Evolutionary conservation across 2,329 filamentous ascomycete genomes (phyloP), one percentile per base, ranked within the genome.

Genomic region (Grosmannia penicillata): DNA sequence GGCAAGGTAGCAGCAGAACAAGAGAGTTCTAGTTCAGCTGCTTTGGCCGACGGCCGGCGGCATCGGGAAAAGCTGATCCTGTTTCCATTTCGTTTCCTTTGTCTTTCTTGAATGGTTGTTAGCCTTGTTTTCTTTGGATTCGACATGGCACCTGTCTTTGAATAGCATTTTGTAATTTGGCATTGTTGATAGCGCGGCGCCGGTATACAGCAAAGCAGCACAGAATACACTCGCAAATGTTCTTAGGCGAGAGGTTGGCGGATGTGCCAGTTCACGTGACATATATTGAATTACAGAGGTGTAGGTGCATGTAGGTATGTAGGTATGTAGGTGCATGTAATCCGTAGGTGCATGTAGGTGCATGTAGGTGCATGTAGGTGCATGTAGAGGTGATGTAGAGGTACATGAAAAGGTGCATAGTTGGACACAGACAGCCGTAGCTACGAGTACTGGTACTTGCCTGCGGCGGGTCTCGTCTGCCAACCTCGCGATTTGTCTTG

Each of bases 111-210:
- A 24, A 7, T 22, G 21, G 18, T 30, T 30, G 17, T 37, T 34
- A n/a, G 22, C 14, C 35, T 9, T n/a, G 34, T n/a, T 27, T 17
- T 33, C 35, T 24, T 36, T 42, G 37, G 33, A 27, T 30, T 29
- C 29, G 25, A 21, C 11, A 34, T 15, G 37, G 32, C 37, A 37
- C 37, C 14, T 38, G 34, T 35, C 27, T 36, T 37, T 32, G n/a
- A 13, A 26, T 42, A 27, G 22, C 37, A 32, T 36, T 18, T 22
- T 38, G 36, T 39, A 39, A 37, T 43, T 29, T 39, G 36, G 40
- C 37, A 39, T 43, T 43, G 22, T 39, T 40, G 29, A 34, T 37
- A 45, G 43, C 43, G 39, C 23, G 43, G 43, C 43, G 43, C 39
- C 28, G 43, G 43, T 37, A 42, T 24, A 39, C 14, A 39, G 34